Percentiles rank a stretch among this genome's conserved stretches.
Evolutionary conservation across 2,329 filamentous ascomycete genomes (phyloP).

Genomic region (Colletotrichum chlorophyti): DNA sequence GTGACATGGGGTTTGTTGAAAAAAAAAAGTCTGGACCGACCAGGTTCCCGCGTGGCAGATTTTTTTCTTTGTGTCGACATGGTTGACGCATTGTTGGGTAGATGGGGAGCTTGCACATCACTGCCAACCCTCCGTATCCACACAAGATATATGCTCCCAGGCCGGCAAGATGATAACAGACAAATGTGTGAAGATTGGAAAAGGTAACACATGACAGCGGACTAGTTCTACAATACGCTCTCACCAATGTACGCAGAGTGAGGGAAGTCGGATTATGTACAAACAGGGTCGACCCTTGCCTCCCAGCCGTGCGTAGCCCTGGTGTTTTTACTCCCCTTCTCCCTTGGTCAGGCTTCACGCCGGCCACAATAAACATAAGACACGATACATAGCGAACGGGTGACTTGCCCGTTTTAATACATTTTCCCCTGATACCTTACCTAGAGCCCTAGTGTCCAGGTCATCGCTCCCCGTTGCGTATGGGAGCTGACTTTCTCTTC

Average conservation of each 20-base stretch:
- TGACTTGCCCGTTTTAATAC: conserved; percentile 15
- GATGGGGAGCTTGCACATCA: too few relatives aligned
- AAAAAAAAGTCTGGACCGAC: too few relatives aligned
- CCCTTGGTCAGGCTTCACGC: too few relatives aligned
- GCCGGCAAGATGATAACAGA: too few relatives aligned
- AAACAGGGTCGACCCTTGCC: conserved; percentile 16
- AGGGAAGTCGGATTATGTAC: conserved; percentile 28
- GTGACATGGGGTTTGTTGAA: too few relatives aligned
- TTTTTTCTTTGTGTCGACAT: too few relatives aligned
- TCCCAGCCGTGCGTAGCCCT: conserved; percentile 19
- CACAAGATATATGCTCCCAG: too few relatives aligned
- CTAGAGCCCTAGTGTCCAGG: conserved; percentile 6
- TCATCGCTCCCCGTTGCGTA: conserved; percentile 1
- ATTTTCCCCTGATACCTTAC: conserved; percentile 21
- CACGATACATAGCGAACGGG: conserved; percentile 12
- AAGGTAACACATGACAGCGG: conserved; percentile 13
- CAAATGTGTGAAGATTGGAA: neutral
- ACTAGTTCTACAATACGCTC: conserved; percentile 30
- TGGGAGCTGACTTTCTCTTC: conserved; percentile 22
- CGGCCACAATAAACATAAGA: conserved; percentile 13
- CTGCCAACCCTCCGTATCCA: too few relatives aligned
- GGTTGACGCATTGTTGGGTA: too few relatives aligned
- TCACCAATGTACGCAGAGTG: conserved; percentile 26
- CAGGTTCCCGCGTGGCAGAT: too few relatives aligned
- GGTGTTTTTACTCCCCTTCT: conserved; percentile 3